These are phyloP conservation scores for Ogataea trehaloabstinens DNA, from an alignment of 805 yeast species.

Conservation along the genomic window DNA sequence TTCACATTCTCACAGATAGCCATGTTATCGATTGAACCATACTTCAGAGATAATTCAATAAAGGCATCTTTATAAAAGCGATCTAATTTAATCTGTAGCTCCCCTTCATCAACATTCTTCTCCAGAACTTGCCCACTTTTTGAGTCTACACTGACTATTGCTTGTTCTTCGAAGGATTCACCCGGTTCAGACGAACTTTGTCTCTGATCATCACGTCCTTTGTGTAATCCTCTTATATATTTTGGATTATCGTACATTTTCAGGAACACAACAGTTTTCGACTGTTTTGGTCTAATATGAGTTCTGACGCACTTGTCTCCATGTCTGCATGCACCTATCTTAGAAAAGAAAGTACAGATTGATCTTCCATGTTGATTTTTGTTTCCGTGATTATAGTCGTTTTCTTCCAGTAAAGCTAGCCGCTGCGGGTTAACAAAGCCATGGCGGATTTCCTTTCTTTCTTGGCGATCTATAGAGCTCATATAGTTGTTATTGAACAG, in stretches of 20 bases:
- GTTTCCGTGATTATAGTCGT: constrained; percentile 3
- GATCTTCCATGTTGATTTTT: constrained; percentile 8
- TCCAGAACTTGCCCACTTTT: constrained; percentile 1
- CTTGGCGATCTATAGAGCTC: no score
- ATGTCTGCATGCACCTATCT: constrained; percentile 91
- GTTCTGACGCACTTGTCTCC: constrained; percentile 82
- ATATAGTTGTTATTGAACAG: no score
- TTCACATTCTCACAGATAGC: constrained; percentile 82
- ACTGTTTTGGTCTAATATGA: constrained; percentile 63
- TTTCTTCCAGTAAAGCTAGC: not conserved
- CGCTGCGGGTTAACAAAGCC: not conserved
- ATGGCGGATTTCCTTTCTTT: not conserved
- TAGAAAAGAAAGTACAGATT: constrained; percentile 53
- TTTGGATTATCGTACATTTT: constrained; percentile 66
- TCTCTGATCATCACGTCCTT: constrained; percentile 28
- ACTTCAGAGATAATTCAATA: constrained; percentile 47
- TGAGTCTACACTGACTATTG: not conserved
- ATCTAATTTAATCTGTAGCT: constrained; percentile 50
- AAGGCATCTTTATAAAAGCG: constrained; percentile 71
- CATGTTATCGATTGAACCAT: constrained; percentile 56
- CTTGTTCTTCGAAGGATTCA: not conserved
- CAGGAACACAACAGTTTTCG: constrained; percentile 63
- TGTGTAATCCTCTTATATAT: constrained; percentile 32
- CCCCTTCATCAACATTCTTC: constrained; percentile 22
- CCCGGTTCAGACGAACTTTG: constrained; percentile 3